phyloP scores from a whole-genome alignment of 2,329 filamentous ascomycete genomes.

The Pestalotiopsis sp. region DNA sequence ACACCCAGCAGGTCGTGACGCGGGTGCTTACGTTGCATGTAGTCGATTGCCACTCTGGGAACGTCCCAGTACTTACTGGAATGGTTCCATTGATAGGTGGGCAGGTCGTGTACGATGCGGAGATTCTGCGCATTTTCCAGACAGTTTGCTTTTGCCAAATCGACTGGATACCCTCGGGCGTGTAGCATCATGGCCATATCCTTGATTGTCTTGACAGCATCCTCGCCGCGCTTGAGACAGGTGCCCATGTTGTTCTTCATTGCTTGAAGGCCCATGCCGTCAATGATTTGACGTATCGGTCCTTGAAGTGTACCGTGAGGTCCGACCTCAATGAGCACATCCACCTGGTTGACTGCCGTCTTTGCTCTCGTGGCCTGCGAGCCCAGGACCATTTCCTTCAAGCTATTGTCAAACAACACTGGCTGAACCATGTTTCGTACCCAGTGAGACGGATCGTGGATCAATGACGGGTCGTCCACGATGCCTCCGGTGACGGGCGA shows the following conservation, averaged over 20 bases:
- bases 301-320: slow-evolving; percentile 11
- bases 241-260: slow-evolving; percentile 2
- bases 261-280: slow-evolving; percentile 1
- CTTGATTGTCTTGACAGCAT: slow-evolving; percentile 29
- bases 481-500: slow-evolving; percentile 11
- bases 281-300: slow-evolving; percentile 22
- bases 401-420: slow-evolving; percentile 34
- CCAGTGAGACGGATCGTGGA: slow-evolving; percentile 23
- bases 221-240: slow-evolving; percentile 17
- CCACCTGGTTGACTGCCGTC: slow-evolving; percentile 17
- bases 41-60: slow-evolving; percentile 24
- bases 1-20: slow-evolving; percentile 29
- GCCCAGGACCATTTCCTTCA: slow-evolving; percentile 38
- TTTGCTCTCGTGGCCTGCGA: slow-evolving; percentile 18
- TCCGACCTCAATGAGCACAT: slow-evolving; percentile 10
- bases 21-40: slow-evolving; percentile 20
- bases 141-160: slow-evolving; percentile 22
- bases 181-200: slow-evolving; percentile 1
- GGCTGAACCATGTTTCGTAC: slow-evolving; percentile 26
- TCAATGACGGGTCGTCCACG: background rate
- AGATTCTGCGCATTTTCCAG: slow-evolving; percentile 11
- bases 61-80: slow-evolving; percentile 25
- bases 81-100: slow-evolving; percentile 32
- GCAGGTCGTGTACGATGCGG: slow-evolving; percentile 22
- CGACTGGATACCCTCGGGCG: slow-evolving; percentile 17